Evolutionary conservation across 208 protist genomes (phyloP).

Genomic region (Crithidia sp.): DNA sequence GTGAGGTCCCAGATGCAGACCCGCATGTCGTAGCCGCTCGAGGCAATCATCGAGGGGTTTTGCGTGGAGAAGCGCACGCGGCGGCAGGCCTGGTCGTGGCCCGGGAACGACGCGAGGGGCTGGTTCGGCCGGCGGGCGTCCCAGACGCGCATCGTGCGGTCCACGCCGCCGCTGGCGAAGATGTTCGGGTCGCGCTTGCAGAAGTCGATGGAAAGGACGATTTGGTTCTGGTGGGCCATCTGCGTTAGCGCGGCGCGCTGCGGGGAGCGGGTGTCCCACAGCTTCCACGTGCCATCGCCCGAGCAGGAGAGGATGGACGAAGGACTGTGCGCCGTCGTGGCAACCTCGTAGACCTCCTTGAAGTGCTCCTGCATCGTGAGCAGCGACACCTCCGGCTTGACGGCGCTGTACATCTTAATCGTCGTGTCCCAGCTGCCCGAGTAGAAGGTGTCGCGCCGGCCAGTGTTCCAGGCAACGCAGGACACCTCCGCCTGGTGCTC

Average conservation of each 20-base stretch:
- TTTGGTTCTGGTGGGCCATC: conserved; percentile 83
- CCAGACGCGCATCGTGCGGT: conserved; percentile 87
- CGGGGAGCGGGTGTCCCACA: conserved; percentile 84
- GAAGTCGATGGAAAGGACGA: conserved; percentile 91
- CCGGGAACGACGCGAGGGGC: conserved; percentile 77
- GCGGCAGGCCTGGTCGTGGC: conserved; percentile 88
- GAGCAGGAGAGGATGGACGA: conserved; percentile 88
- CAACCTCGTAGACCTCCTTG: conserved; percentile 92
- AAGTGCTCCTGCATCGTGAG: conserved; percentile 81
- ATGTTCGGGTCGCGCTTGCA: conserved; percentile 91
- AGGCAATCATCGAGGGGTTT: conserved; percentile 74
- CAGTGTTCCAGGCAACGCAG: conserved; percentile 77
- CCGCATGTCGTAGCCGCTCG: conserved; percentile 88
- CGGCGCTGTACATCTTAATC: conserved; percentile 82
- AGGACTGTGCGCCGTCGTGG: conserved; percentile 70
- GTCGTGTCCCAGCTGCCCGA: conserved; percentile 87
- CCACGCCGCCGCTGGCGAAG: conserved; percentile 87
- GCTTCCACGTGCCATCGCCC: conserved; percentile 90
- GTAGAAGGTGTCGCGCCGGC: conserved; percentile 74
- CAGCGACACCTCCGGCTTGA: conserved; percentile 58
- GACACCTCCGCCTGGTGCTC: conserved; percentile 87
- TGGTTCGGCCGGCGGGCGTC: conserved; percentile 78
- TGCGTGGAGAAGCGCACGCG: conserved; percentile 87
- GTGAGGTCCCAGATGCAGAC: conserved; percentile 90
- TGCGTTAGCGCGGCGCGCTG: conserved; percentile 78